Evolutionary conservation across 352 stramenopile species (phyloP).

Genomic region (Globisporangium parvum): DNA sequence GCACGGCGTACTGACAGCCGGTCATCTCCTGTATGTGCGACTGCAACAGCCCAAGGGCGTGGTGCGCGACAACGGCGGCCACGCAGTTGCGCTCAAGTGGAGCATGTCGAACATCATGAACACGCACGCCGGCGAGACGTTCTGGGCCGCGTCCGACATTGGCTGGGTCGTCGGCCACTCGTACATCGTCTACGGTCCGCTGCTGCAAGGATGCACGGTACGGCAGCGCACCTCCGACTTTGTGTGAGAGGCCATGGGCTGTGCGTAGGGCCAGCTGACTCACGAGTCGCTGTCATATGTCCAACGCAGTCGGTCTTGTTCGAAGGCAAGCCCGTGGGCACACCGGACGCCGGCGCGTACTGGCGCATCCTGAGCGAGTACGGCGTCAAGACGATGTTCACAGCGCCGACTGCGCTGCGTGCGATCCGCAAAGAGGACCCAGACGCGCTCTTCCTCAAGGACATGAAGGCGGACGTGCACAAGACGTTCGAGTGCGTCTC

Average conservation of each 20-base stretch:
- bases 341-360: conserved; percentile 79
- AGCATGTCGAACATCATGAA: conserved; percentile 77
- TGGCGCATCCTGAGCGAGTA: conserved; percentile 86
- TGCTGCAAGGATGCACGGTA: conserved; percentile 81
- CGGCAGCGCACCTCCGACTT: neutral
- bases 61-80: conserved; percentile 67
- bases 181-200: conserved; percentile 86
- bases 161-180: conserved; percentile 89
- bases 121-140: conserved; percentile 69
- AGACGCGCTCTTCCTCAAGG: conserved; percentile 41
- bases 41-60: conserved; percentile 56
- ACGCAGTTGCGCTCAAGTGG: conserved; percentile 86
- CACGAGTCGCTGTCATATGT: neutral
- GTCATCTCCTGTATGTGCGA: neutral
- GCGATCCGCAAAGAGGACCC: conserved; percentile 86
- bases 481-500: conserved; percentile 57
- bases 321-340: conserved; percentile 87
- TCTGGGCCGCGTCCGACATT: conserved; percentile 83
- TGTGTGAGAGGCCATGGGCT: neutral
- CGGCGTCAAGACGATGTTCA: conserved; percentile 86
- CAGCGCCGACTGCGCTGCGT: conserved; percentile 87
- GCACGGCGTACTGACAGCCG: too few relatives aligned
- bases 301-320: conserved; percentile 72
- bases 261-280: neutral
- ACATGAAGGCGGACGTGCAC: conserved; percentile 33